Percentiles rank a stretch among this genome's conserved stretches.
Conservation (phyloP, 441 rosid species). For the Mallotus japonicus region DNA sequence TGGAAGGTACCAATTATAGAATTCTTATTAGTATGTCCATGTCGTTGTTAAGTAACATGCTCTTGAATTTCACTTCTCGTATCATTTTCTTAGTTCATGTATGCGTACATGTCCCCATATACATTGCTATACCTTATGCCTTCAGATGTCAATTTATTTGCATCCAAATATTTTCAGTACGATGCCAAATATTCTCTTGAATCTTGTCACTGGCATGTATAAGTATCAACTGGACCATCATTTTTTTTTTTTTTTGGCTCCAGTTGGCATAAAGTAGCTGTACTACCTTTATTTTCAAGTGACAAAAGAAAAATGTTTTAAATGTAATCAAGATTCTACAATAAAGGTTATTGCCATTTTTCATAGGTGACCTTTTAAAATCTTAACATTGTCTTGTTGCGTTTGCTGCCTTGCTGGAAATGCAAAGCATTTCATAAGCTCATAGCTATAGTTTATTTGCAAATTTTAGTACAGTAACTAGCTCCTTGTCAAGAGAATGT, state of each 20-base stretch:
- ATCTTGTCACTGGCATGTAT: background rate
- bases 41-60: background rate
- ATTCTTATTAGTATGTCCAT: slow-evolving; percentile 5
- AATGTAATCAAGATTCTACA: background rate
- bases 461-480: background rate
- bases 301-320: background rate
- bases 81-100: background rate
- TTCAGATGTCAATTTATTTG: slow-evolving; percentile 7
- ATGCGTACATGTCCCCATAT: background rate
- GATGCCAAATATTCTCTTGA: background rate
- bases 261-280: background rate
- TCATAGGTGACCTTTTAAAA: too few relatives aligned
- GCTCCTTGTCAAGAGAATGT: background rate
- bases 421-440: too few relatives aligned
- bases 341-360: background rate
- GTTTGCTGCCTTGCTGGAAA: too few relatives aligned
- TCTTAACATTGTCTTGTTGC: too few relatives aligned
- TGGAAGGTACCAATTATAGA: slow-evolving; percentile 59
- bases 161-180: background rate
- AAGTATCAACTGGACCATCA: background rate
- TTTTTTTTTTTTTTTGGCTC: background rate
- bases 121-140: background rate
- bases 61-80: background rate
- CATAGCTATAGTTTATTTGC: too few relatives aligned
- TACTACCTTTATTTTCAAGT: background rate